Percentiles rank a stretch among this genome's conserved stretches.
Evolutionary conservation across 2,329 filamentous ascomycete genomes (phyloP).

Genomic region (Coniochaeta pulveracea): DNA sequence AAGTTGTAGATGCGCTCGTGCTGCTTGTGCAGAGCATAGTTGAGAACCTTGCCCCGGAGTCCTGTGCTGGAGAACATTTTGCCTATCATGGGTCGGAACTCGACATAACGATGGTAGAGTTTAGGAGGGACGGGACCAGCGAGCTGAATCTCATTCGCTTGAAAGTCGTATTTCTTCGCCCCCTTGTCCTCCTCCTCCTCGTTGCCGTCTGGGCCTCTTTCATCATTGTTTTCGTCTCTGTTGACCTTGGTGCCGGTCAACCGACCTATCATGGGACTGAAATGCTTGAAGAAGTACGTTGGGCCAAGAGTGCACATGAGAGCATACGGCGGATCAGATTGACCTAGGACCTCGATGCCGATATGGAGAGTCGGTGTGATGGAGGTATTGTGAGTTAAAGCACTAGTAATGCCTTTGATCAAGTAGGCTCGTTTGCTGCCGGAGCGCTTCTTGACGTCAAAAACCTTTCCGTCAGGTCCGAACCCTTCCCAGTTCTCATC

Average conservation of each 20-base stretch:
- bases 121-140: slow-evolving; percentile 67
- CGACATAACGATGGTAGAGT: slow-evolving; percentile 86
- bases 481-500: slow-evolving; percentile 59
- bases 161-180: slow-evolving; percentile 75
- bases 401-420: slow-evolving; percentile 54
- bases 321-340: slow-evolving; percentile 56
- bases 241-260: slow-evolving; percentile 63
- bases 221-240: slow-evolving; percentile 41
- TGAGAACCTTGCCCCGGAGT: slow-evolving; percentile 66
- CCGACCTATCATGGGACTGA: slow-evolving; percentile 78
- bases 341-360: slow-evolving; percentile 68
- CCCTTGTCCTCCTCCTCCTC: slow-evolving; percentile 33
- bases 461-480: slow-evolving; percentile 43
- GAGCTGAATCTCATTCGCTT: slow-evolving; percentile 85
- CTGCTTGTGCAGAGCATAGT: slow-evolving; percentile 81
- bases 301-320: slow-evolving; percentile 74
- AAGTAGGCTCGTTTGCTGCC: slow-evolving; percentile 82
- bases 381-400: slow-evolving; percentile 48
- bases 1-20: slow-evolving; percentile 86
- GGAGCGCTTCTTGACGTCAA: slow-evolving; percentile 68
- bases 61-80: slow-evolving; percentile 77
- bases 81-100: slow-evolving; percentile 83
- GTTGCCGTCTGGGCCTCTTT: slow-evolving; percentile 12
- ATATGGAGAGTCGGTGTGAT: slow-evolving; percentile 62
- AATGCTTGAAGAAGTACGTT: slow-evolving; percentile 68